Evolutionary conservation across 2,329 filamentous ascomycete species (phyloP), one percentile per base, ranked within the genome.

Genomic region (Rutstroemia sp.): DNA sequence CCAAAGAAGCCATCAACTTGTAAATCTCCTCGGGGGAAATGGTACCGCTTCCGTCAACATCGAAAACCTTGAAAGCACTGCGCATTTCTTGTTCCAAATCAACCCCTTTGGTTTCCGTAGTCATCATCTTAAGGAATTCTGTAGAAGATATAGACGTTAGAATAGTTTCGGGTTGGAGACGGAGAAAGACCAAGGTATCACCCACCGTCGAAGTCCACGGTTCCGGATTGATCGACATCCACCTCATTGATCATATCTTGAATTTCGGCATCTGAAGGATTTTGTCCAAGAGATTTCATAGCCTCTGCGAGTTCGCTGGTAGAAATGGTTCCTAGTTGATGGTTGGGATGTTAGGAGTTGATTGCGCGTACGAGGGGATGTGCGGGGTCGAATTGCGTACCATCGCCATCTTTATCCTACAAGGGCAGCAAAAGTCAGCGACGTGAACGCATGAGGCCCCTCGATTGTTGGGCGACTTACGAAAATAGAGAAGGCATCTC

Each of bases 41-140:
- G 69, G 82, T 83, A 63, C 82, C 82, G 68, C 81, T 83, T 71
- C 80, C 80, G 67, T 86, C 82, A 67, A 79, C 79, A 70, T 86
- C 82, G 69, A 86, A 85, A 66, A 85, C 81, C 70, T 79, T 78
- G 76, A 85, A 86, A 52, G 82, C 82, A 68, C 81, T 80, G 64
- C 79, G 76, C 68, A 85, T 83, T 71, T 86, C 82, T 69, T 82
- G 76, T 69, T 85, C 82, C 52, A 79, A 79, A 70, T 85, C 80
- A 57, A 78, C 79, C 65, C 81, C 78, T 71, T 79, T 80, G 72
- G 81, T 81, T 66, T 80, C 80, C 67, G 77, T 77, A 53, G 81
- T 80, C 82, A 85, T 85, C 78, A 85, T 83, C 62, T 78, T 79
- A 59, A 85, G 77, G 73, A 86, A 86, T 68, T 85, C 82, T 82